Percentiles rank a stretch among this genome's conserved stretches.
These are phyloP conservation scores for Mycena maculata DNA, from an alignment of 768 basidiomycete genomes.

Conservation along the genomic window DNA sequence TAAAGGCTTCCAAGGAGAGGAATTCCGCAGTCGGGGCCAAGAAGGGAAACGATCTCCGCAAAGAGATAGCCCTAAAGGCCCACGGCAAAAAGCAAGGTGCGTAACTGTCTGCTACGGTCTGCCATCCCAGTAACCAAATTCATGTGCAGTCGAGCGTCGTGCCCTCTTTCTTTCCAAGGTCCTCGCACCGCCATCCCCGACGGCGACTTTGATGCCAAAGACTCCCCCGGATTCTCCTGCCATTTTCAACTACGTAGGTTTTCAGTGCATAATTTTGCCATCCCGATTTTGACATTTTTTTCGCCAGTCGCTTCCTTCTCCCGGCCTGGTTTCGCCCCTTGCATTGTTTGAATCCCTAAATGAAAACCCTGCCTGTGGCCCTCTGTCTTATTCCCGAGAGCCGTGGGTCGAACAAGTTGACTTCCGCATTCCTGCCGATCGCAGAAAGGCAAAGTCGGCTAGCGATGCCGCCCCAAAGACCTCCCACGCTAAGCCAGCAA, in stretches of 20 bases:
- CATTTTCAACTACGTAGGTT: constrained; percentile 65
- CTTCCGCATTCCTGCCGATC: constrained; percentile 56
- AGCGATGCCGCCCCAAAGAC: constrained; percentile 16
- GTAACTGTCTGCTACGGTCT: constrained; percentile 36
- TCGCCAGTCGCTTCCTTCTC: constrained; percentile 67
- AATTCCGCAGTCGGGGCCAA: constrained; percentile 58
- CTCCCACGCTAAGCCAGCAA: constrained; percentile 32
- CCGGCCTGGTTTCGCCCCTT: constrained; percentile 72
- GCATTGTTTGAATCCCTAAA: constrained; percentile 65
- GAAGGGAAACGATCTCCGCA: constrained; percentile 70
- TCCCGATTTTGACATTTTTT: background rate
- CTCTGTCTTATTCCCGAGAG: constrained; percentile 43
- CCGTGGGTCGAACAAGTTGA: constrained; percentile 79
- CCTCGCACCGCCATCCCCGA: constrained; percentile 71
- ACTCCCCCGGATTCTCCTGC: constrained; percentile 78
- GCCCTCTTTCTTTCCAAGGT: constrained; percentile 82
- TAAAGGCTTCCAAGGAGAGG: constrained; percentile 70
- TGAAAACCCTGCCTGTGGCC: constrained; percentile 45
- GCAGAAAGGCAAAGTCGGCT: constrained; percentile 34
- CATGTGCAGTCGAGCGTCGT: constrained; percentile 73
- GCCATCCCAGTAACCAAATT: constrained; percentile 9
- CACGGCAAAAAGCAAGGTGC: constrained; percentile 82
- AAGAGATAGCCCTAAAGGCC: constrained; percentile 77
- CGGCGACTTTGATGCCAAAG: constrained; percentile 66
- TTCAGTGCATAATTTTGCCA: background rate